Evolutionary conservation across 2,329 filamentous ascomycete species (phyloP).

Genomic region (Diaporthe nobilis): DNA sequence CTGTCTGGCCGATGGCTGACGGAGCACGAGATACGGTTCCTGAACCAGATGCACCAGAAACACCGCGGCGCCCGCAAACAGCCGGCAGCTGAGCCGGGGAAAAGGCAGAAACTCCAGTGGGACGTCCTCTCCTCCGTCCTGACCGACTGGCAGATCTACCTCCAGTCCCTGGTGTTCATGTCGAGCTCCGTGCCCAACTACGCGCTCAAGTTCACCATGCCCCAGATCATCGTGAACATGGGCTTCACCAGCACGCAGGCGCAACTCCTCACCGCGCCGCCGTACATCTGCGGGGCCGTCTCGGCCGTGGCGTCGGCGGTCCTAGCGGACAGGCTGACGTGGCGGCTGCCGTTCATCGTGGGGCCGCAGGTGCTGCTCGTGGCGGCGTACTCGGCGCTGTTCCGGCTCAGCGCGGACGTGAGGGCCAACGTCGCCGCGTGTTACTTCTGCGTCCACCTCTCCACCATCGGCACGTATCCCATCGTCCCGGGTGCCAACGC

Average conservation of each 20-base stretch:
- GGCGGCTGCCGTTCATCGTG: neutral
- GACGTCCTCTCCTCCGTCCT: slow-evolving; percentile 54
- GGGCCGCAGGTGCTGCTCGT: neutral
- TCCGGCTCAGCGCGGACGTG: neutral
- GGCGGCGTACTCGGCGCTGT: slow-evolving; percentile 4
- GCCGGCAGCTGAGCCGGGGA: slow-evolving; percentile 42
- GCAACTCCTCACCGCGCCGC: neutral
- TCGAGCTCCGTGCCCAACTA: slow-evolving; percentile 54
- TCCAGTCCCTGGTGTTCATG: slow-evolving; percentile 59
- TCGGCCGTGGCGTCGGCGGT: neutral
- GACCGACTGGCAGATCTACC: slow-evolving; percentile 63
- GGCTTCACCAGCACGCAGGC: slow-evolving; percentile 45
- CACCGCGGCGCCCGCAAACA: slow-evolving; percentile 44
- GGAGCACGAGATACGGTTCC: slow-evolving; percentile 56
- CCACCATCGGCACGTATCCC: neutral
- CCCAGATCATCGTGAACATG: slow-evolving; percentile 54
- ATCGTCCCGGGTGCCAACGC: neutral
- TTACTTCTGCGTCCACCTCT: neutral
- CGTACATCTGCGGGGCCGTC: neutral
- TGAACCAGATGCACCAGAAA: slow-evolving; percentile 54
- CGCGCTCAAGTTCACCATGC: slow-evolving; percentile 46
- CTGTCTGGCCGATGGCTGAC: slow-evolving; percentile 54
- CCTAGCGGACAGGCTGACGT: neutral
- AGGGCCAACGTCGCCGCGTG: neutral
- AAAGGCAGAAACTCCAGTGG: slow-evolving; percentile 51